Evolutionary conservation across 768 basidiomycete species (phyloP).

Genomic region (Amanita polypyramis): DNA sequence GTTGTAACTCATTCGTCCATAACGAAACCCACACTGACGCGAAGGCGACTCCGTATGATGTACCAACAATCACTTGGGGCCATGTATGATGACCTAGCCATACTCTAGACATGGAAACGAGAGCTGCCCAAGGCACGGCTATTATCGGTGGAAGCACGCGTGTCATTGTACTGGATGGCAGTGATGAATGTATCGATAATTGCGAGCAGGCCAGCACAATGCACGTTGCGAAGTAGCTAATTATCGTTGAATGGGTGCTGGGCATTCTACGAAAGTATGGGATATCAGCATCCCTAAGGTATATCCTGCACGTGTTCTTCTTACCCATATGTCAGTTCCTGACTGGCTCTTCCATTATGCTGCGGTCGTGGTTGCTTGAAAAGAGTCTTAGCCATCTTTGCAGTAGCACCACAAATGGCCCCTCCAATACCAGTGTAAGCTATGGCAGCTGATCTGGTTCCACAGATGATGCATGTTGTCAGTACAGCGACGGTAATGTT

Average conservation of each 20-base stretch:
- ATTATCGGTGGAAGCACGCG: slow-evolving; percentile 37
- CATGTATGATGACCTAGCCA: slow-evolving; percentile 73
- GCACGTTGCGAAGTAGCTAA: slow-evolving; percentile 55
- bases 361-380: slow-evolving; percentile 58
- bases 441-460: slow-evolving; percentile 53
- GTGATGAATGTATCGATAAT: slow-evolving; percentile 48
- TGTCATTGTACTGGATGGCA: slow-evolving; percentile 28
- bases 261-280: slow-evolving; percentile 50
- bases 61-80: slow-evolving; percentile 56
- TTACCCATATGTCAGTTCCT: slow-evolving; percentile 61
- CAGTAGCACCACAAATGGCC: slow-evolving; percentile 41
- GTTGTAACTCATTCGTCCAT: slow-evolving; percentile 35
- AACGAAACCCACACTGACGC: slow-evolving; percentile 45
- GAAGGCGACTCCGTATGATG: slow-evolving; percentile 40
- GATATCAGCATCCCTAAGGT: neutral
- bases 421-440: slow-evolving; percentile 52
- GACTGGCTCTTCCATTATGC: slow-evolving; percentile 19
- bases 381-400: slow-evolving; percentile 48
- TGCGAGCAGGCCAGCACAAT: slow-evolving; percentile 43
- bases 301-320: slow-evolving; percentile 17
- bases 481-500: slow-evolving; percentile 43
- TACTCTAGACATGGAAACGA: slow-evolving; percentile 54
- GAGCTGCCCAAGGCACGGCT: slow-evolving; percentile 41
- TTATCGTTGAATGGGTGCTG: slow-evolving; percentile 68
- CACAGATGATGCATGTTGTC: slow-evolving; percentile 39